Conservation (phyloP, 2,329 filamentous ascomycete species). For the Ophiostoma tasmaniense region DNA sequence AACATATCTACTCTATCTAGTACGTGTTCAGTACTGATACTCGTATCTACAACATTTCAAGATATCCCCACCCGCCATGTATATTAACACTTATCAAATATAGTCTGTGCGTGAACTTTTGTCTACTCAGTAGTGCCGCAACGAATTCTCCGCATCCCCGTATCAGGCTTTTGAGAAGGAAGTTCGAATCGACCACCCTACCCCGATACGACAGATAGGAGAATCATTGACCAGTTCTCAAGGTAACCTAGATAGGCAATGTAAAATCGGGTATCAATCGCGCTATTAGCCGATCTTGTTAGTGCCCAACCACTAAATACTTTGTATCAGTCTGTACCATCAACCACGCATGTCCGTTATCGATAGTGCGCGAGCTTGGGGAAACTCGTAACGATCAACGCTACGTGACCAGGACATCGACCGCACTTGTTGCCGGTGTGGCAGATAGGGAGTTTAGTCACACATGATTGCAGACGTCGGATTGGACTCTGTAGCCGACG, state of each 20-base stretch:
- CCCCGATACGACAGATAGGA: not conserved
- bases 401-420: not conserved
- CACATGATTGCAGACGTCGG: not conserved
- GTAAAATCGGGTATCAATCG: not conserved
- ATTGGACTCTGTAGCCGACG: not conserved
- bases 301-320: not conserved
- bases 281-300: not conserved
- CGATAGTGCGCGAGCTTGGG: not conserved
- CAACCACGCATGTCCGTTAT: not conserved
- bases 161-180: not conserved
- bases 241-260: not conserved
- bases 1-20: not conserved
- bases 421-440: not conserved
- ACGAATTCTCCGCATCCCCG: not conserved
- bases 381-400: not conserved
- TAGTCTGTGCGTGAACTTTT: not conserved
- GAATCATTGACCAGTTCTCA: not conserved
- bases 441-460: not conserved
- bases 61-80: not conserved
- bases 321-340: not conserved
- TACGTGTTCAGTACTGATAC: not conserved
- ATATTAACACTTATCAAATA: not conserved
- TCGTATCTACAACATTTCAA: not conserved
- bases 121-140: not conserved
- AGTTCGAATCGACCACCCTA: not conserved